These are phyloP conservation scores for Solanum chacoense DNA, from an alignment of 305 asterid genomes.

Conservation along the genomic window DNA sequence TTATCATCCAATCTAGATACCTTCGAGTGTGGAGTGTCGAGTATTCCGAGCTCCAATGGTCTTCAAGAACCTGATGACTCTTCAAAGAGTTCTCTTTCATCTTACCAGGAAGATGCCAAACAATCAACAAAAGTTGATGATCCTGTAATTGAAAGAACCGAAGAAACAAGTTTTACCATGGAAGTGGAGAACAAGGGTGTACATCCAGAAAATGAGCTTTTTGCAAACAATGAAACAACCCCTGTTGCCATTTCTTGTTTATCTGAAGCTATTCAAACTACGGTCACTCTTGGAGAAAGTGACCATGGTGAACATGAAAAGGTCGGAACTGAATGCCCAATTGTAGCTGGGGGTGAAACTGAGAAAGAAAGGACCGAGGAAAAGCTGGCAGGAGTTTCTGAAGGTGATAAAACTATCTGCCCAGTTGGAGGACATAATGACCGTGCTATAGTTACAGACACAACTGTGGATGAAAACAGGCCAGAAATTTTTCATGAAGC, in stretches of 20 bases:
- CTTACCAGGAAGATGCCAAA: conserved; percentile 1
- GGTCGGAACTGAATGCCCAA: neutral
- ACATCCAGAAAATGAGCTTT: conserved; percentile 14
- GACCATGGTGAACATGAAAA: conserved; percentile 14
- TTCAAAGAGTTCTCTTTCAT: conserved; percentile 6
- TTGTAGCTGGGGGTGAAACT: conserved; percentile 14
- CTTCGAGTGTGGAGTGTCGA: neutral
- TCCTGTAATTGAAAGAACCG: conserved; percentile 4
- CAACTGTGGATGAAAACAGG: neutral
- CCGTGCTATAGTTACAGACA: neutral
- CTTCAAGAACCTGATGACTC: conserved; percentile 6
- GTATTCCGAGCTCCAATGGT: neutral
- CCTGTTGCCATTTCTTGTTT: neutral
- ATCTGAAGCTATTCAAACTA: conserved; percentile 17
- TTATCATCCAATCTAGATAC: neutral
- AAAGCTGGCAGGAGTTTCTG: neutral
- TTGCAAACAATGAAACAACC: conserved; percentile 13
- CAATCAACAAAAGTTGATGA: conserved; percentile 8
- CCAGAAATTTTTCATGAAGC: neutral
- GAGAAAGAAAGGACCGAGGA: conserved; percentile 16
- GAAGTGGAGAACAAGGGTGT: conserved; percentile 11
- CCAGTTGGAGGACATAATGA: neutral
- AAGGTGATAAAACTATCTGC: neutral
- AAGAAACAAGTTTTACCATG: neutral
- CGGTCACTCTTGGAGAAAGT: conserved; percentile 9